Evolutionary conservation across 345 rosid species (phyloP).

Genomic region (Acer yangbiense): DNA sequence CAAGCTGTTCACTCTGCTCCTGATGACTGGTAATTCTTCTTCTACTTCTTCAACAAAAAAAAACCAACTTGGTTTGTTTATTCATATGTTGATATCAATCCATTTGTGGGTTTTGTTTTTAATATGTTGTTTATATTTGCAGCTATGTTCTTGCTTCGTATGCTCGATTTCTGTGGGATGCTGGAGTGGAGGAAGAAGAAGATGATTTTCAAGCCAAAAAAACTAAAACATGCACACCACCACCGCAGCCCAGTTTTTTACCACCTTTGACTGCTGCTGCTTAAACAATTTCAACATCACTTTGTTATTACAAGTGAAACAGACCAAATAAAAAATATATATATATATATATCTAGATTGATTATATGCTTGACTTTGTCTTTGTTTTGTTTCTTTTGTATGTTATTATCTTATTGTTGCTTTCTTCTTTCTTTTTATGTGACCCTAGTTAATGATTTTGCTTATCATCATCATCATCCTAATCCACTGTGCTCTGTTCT

Average conservation of each 20-base stretch:
- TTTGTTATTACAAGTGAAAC: neutral
- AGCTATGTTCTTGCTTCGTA: constrained; percentile 51
- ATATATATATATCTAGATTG: neutral
- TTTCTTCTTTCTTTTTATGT: neutral
- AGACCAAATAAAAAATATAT: neutral
- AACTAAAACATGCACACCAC: constrained; percentile 1
- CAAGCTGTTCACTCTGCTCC: constrained; percentile 55
- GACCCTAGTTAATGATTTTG: neutral
- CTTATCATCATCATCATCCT: neutral
- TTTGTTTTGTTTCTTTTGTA: neutral
- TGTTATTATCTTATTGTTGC: neutral
- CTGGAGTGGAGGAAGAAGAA: constrained; percentile 29
- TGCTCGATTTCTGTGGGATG: constrained; percentile 54
- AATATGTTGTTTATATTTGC: constrained; percentile 8
- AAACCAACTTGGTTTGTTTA: neutral
- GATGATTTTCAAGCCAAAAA: neutral
- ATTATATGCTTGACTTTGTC: neutral
- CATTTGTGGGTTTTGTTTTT: no score
- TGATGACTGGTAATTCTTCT: constrained; percentile 38
- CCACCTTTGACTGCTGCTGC: constrained; percentile 26
- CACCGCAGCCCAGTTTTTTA: neutral
- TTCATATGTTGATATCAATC: neutral
- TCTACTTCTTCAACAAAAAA: neutral
- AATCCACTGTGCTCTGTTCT: neutral
- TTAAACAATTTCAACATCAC: neutral